Evolutionary conservation across 176 grass and related monocot species (phyloP), one percentile per base, ranked within the genome.

Genomic region (Zea luxurians): DNA sequence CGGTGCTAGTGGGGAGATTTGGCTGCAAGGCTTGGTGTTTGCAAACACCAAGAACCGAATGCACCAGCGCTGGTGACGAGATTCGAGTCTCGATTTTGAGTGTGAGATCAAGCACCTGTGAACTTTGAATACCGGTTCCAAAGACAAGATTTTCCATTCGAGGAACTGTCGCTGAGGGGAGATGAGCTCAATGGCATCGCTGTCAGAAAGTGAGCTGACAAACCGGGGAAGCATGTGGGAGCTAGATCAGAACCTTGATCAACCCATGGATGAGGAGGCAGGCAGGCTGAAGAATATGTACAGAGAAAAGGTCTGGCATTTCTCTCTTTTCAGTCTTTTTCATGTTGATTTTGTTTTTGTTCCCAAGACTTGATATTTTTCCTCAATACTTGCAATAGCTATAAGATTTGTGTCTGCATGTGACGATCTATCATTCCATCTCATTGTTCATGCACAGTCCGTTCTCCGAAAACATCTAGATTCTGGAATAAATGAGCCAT

Each of bases 221-320:
- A 90, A 86, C 43, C 89, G 82, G 75, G 96, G 96, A 37, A 65
- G 72, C 84, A 99, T 99, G 96, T 99, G 96, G 96, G 92, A 91
- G 70, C 83, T 99, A 68, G 88, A 99, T 74, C 96, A 89, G 78
- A 99, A 85, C 80, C 83, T 99, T 83, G 96, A 99, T 91, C 92
- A 93, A 63, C 92, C 96, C 70, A 99, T 99, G 96, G 96, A 99
- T 73, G 96, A 96, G 82, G 96, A 99, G 77, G 96, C 92, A 5
- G 82, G 82, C 18, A 81, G 86, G 34, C 70, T 99, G 38, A 90
- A 74, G 82, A 87, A 92, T 44, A 93, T 99, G 96, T 93, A 95
- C 63, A 90, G 71, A 79, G 92, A 96, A 93, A 93, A 99, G 96
- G 96, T 99, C 6, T 17, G 61, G 8, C 38, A 42, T 83, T 73